Percentiles rank a stretch among this genome's conserved stretches.
Conservation (phyloP, 176 grass and related monocot species). For the Olyra latifolia region DNA sequence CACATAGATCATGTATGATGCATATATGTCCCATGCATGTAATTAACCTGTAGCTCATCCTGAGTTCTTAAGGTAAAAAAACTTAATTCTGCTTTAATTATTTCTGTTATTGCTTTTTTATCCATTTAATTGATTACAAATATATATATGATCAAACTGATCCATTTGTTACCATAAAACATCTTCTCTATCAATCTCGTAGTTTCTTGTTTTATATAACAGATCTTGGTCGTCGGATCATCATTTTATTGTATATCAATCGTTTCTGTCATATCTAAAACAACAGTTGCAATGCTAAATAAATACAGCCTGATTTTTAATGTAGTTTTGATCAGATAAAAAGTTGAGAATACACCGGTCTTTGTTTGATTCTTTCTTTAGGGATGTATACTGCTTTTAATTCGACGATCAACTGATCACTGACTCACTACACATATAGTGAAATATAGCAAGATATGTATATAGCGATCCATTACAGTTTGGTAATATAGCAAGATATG, state of each 20-base stretch:
- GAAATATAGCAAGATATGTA: background rate
- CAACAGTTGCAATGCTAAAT: background rate
- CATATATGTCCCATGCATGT: background rate
- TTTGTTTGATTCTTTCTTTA: background rate
- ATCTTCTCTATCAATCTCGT: background rate
- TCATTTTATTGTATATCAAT: background rate
- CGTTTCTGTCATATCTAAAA: background rate
- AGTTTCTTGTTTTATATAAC: background rate
- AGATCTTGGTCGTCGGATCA: background rate
- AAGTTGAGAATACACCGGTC: background rate
- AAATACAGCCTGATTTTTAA: background rate
- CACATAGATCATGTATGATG: background rate
- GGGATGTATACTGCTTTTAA: background rate
- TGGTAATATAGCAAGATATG: too few relatives aligned
- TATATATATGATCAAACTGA: background rate
- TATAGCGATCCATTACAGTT: too few relatives aligned
- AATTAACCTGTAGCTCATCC: background rate
- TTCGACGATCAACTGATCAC: background rate
- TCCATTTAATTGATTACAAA: too few relatives aligned
- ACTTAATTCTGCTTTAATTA: too few relatives aligned
- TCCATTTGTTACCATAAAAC: background rate
- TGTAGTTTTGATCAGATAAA: constrained; percentile 7
- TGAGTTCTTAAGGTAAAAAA: background rate
- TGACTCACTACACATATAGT: background rate
- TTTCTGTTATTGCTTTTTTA: too few relatives aligned